These are phyloP conservation scores for Xylaria curta DNA, from an alignment of 495 filamentous ascomycete species.

Conservation along the genomic window DNA sequence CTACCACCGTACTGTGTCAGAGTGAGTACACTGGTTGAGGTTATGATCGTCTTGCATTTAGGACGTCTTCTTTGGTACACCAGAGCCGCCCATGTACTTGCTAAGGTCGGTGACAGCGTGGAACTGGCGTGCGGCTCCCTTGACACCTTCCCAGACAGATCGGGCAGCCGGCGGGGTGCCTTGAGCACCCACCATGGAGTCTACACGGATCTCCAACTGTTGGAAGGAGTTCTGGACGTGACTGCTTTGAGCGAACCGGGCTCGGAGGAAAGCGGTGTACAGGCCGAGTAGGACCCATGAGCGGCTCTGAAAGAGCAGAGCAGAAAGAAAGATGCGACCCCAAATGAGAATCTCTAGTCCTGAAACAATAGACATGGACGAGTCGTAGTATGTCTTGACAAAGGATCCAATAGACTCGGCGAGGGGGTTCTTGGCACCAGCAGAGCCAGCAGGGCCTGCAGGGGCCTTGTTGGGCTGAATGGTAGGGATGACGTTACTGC, in stretches of 20 bases:
- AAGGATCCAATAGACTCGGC: slow-evolving; percentile 86
- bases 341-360: slow-evolving; percentile 79
- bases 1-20: slow-evolving; percentile 32
- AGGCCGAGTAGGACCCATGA: slow-evolving; percentile 85
- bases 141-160: slow-evolving; percentile 82
- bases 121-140: slow-evolving; percentile 73
- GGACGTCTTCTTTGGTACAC: slow-evolving; percentile 59
- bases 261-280: slow-evolving; percentile 92
- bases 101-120: slow-evolving; percentile 79
- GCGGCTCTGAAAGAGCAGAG: slow-evolving; percentile 83
- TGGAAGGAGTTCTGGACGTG: slow-evolving; percentile 86
- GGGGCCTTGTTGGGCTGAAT: slow-evolving; percentile 57
- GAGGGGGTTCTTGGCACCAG: slow-evolving; percentile 68
- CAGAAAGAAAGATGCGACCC: slow-evolving; percentile 78
- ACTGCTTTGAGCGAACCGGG: slow-evolving; percentile 85
- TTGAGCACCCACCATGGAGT: slow-evolving; percentile 83
- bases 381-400: slow-evolving; percentile 97
- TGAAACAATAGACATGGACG: slow-evolving; percentile 82
- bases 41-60: slow-evolving; percentile 35
- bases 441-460: slow-evolving; percentile 56
- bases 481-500: slow-evolving; percentile 72
- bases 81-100: slow-evolving; percentile 66
- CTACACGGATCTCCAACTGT: slow-evolving; percentile 73
- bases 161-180: slow-evolving; percentile 83
- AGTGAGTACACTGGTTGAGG: slow-evolving; percentile 21